A percentile compares a stretch with the other conserved stretches of the same genome.
phyloP scores from a whole-genome alignment of 2,329 filamentous ascomycete species.

The Zymoseptoria ardabiliae region DNA sequence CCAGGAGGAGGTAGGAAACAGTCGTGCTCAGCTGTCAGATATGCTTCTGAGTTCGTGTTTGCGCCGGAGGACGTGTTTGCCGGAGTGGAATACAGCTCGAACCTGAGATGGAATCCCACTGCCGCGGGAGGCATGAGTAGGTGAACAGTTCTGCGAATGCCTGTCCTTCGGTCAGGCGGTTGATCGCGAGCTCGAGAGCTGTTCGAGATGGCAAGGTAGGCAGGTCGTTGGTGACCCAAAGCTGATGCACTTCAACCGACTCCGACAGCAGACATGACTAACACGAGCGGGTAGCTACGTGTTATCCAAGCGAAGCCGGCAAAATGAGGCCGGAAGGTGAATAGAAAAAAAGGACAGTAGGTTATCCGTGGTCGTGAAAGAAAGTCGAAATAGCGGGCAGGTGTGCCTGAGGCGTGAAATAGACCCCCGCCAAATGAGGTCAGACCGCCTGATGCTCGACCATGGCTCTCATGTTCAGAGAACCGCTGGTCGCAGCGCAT shows the following conservation, averaged over 20 bases:
- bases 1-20: conserved; percentile 34
- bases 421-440: neutral
- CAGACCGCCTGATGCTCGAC: neutral
- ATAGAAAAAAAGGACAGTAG: neutral
- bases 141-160: neutral
- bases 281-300: neutral
- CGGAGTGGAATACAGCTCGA: conserved; percentile 49
- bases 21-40: neutral
- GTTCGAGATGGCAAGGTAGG: neutral
- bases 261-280: neutral
- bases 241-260: neutral
- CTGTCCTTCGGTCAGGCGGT: neutral
- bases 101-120: conserved; percentile 56
- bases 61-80: conserved; percentile 10
- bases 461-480: neutral
- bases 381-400: neutral
- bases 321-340: neutral
- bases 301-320: neutral
- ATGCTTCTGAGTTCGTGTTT: conserved; percentile 2
- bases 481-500: neutral
- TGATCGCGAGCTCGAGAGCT: neutral
- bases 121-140: conserved; percentile 49
- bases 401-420: neutral
- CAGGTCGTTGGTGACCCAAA: neutral
- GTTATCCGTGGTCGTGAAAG: neutral